Base-by-base conservation (phyloP, 1,284 basidiomycete genomes). In the Veloporphyrellus conicus region DNA sequence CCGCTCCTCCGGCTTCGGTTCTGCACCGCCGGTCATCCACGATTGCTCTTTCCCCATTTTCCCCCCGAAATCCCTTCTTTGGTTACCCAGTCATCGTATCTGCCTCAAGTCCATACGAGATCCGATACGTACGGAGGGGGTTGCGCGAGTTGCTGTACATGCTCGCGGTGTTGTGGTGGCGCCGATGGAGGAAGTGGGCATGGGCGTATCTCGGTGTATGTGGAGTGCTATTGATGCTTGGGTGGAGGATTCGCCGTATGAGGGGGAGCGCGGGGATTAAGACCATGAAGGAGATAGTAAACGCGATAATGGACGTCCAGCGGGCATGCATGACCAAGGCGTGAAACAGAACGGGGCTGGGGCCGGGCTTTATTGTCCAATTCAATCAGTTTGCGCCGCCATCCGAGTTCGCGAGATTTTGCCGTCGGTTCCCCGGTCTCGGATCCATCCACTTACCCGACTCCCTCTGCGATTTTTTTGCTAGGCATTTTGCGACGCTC, bases 21-120 rank as follows among this genome's bases (percentile, higher is more conserved):
- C 25, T 20, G 7, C 4, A 22, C 25, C 41, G 31, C 32, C n/a
- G 7, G n/a, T 43, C 48, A 12, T 57, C 51, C n/a, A 52, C 67
- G 56, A 63, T 80, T 49, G 71, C 75, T 23, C 48, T 62, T 16
- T 25, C 49, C 0, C 71, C 79, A 14, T 76, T 76, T 20, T 87
- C 86, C 22, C 58, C 70, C 32, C 66, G 79, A 42, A 92, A 91
- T 56, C 90, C 90, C 0, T 91, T 85, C 68, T 92, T 82, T 57
- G 90, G 90, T n/a, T 93, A 93, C 64, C 87, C 90, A 0, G 68
- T 73, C 40, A 67, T 68, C 45, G 60, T 68, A 38, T 63, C 69
- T 32, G 61, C 63, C 43, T 60, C 68, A 29, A 65, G 55, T 15
- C 60, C 62, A 19, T 67, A 47, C 38, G 68, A 4, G 58, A 66